Evolutionary conservation across 352 stramenopile species (phyloP), one percentile per base, ranked within the genome.

Genomic region (Phytophthora kernoviae): DNA sequence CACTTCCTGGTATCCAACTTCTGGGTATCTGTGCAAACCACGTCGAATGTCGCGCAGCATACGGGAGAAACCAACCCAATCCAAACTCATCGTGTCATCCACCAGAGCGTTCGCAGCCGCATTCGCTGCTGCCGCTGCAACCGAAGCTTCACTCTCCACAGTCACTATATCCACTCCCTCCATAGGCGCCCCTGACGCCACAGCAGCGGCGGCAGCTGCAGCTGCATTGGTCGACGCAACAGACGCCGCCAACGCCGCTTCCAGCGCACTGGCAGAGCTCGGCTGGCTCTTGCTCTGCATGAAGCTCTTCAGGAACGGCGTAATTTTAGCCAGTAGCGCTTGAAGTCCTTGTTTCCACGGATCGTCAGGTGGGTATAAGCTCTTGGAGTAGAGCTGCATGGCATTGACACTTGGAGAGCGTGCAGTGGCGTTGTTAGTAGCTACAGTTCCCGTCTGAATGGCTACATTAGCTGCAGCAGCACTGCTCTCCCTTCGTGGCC

Each of bases 1-100:
- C 22, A 88, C 60, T 73, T 98, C 91, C 52, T 96, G 78, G 69
- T 96, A 98, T 43, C 94, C 91, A 10, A 96, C 82, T 84, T 98
- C 94, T 0, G 94, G 94, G 66, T 93, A 90, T 40, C 79, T 74
- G 63, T 98, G 93, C 22, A 98, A 83, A 1, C 79, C 75, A 21
- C 92, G 81, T 14, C 94, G 89, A 21, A 93, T 87, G 44, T 90
- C 79, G 0, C 82, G 74, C 44, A 94, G 60, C 70, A 91, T 87
- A 21, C 81, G 73, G 4, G 83, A 77, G 42, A 91, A 91, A 7
- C 79, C 75, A 5, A 87, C 66, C 83, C 83, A 93, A 58, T 93
- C 83, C 4, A 80, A 46, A n/a, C 42, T 14, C n/a, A 20, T 21
- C 8, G 54, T 34, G 14, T 71, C 51, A 2, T 67, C 65, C 0